Conservation (phyloP, 768 basidiomycete species). For the Boletus fagicola region DNA sequence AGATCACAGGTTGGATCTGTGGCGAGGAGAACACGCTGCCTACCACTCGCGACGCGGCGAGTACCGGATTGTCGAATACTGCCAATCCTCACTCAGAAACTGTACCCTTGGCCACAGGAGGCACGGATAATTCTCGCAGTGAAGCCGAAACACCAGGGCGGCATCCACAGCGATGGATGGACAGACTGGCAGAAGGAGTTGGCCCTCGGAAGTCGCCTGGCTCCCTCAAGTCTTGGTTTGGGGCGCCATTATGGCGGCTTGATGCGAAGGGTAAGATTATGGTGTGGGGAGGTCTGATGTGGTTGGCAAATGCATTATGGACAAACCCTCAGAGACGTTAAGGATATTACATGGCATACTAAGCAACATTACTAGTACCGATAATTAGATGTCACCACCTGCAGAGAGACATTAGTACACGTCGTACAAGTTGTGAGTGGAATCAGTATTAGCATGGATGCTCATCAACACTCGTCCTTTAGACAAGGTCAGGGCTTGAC, state of each 20-base stretch:
- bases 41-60: slow-evolving; percentile 13
- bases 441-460: slow-evolving; percentile 90
- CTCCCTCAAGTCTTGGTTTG: slow-evolving; percentile 32
- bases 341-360: slow-evolving; percentile 1
- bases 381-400: slow-evolving; percentile 3
- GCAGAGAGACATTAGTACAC: slow-evolving; percentile 15
- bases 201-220: slow-evolving; percentile 20
- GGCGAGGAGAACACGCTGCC: slow-evolving; percentile 30
- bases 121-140: not conserved
- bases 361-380: not conserved
- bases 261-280: slow-evolving; percentile 44
- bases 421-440: not conserved
- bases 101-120: slow-evolving; percentile 7
- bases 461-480: slow-evolving; percentile 72
- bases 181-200: slow-evolving; percentile 43
- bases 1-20: slow-evolving; percentile 63
- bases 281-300: slow-evolving; percentile 49
- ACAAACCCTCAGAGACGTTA: slow-evolving; percentile 26
- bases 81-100: slow-evolving; percentile 5
- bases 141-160: slow-evolving; percentile 41
- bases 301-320: slow-evolving; percentile 67
- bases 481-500: slow-evolving; percentile 88
- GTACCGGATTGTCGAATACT: not conserved
- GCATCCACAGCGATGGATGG: slow-evolving; percentile 47
- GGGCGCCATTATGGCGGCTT: slow-evolving; percentile 32